Evolutionary conservation across 2,329 filamentous ascomycete species (phyloP).

Genomic region (Huntiella bhutanensis): DNA sequence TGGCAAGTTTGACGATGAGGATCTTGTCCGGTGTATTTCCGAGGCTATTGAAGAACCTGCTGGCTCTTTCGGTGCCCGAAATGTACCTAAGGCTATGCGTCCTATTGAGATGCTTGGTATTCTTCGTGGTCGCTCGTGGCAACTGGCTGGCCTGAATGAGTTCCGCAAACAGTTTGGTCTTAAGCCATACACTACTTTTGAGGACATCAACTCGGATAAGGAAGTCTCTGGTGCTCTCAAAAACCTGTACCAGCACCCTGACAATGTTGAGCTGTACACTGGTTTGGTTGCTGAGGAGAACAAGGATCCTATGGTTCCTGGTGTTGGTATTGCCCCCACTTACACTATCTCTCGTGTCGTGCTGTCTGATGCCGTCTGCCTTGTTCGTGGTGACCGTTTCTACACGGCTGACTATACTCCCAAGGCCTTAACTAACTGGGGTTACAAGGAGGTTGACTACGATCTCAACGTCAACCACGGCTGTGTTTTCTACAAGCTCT

Average conservation of each 20-base stretch:
- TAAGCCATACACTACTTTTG: slow-evolving; percentile 56
- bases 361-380: slow-evolving; percentile 57
- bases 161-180: slow-evolving; percentile 69
- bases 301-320: slow-evolving; percentile 54
- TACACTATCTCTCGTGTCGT: slow-evolving; percentile 64
- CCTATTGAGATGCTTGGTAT: slow-evolving; percentile 68
- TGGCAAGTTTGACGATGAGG: slow-evolving; percentile 56
- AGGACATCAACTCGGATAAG: slow-evolving; percentile 67
- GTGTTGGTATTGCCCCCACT: slow-evolving; percentile 55
- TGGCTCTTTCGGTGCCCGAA: slow-evolving; percentile 52
- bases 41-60: slow-evolving; percentile 60
- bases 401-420: slow-evolving; percentile 65
- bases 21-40: slow-evolving; percentile 50
- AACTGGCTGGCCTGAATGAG: slow-evolving; percentile 62
- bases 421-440: slow-evolving; percentile 64
- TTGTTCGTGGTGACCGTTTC: slow-evolving; percentile 60
- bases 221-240: slow-evolving; percentile 46
- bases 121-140: slow-evolving; percentile 57
- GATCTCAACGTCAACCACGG: slow-evolving; percentile 61
- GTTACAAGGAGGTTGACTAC: slow-evolving; percentile 54
- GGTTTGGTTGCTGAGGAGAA: slow-evolving; percentile 59
- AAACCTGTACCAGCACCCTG: slow-evolving; percentile 57
- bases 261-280: slow-evolving; percentile 64
- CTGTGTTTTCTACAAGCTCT: slow-evolving; percentile 70
- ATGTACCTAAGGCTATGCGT: slow-evolving; percentile 55